Base-by-base conservation (phyloP, 2,329 filamentous ascomycete species). In the Thielaviopsis ethacetica region DNA sequence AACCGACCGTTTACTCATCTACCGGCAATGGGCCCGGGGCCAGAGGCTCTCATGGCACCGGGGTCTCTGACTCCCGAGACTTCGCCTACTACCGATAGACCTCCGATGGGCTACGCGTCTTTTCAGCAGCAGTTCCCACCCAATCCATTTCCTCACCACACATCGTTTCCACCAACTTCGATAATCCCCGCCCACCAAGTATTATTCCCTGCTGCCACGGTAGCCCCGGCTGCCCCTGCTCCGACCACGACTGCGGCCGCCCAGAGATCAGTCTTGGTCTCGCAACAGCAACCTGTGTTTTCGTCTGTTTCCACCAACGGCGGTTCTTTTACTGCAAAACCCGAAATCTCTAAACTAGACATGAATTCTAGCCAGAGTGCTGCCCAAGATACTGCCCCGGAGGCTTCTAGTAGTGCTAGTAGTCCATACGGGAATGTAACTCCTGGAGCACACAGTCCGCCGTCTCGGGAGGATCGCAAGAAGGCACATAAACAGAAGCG, bases 401-500 rank as follows among this genome's bases (percentile, higher is more conserved):
- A 60, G 30, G 38, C 54, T 15, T 60, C 59, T 34, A 60, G 59
- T 38, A 60, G 54, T 50, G 59, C 59, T 21, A 54, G 54, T 41
- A 61, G 59, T 24, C 59, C 56, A 10, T 61, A 58, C 44, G 59
- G 56, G 17, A 54, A 58, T 55, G 59, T 51, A 24, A 27, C 30
- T 13, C n/a, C 54, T 6, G 52, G 49, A 30, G 59, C 56, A 50
- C 57, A 56, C 9, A 47, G 54, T 1, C 44, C 53, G 2, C 53
- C 47, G 12, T 47, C 56, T 15, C 21, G 52, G 4, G 56, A 61
- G 10, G 49, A 59, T 9, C 47, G 56, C 22, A 59, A 59, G 22
- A 56, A 56, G 12, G 77, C 73, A 69, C 87, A 86, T 73, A 88
- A 86, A 71, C 86, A 91, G 72, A 90, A 86, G 73, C 81, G 87